phyloP scores from a whole-genome alignment of 108 stramenopile species.

The Conticribra guillardii region DNA sequence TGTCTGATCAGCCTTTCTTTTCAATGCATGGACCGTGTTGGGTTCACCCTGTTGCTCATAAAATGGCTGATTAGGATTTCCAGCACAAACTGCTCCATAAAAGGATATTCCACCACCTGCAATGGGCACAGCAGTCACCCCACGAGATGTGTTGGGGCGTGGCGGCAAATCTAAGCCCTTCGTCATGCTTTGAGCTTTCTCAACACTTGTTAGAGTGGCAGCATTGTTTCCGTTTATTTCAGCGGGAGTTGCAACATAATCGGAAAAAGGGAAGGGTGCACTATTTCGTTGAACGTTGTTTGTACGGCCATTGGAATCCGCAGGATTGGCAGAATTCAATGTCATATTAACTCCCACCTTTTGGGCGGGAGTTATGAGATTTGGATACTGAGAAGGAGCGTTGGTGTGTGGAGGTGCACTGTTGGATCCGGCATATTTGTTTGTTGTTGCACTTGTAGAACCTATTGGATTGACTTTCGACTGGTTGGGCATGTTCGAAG shows the following conservation, averaged over 20 bases:
- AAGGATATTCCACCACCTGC: too few relatives aligned
- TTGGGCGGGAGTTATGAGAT: not conserved
- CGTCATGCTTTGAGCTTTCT: too few relatives aligned
- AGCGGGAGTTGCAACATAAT: conserved; percentile 1
- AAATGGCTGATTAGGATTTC: conserved; percentile 1
- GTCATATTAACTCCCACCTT: not conserved
- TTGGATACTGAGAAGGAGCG: not conserved
- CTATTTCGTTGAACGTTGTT: not conserved
- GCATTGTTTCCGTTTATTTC: conserved; percentile 8
- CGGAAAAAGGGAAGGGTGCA: not conserved
- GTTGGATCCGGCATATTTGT: not conserved
- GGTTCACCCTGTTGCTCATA: not conserved
- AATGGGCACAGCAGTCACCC: not conserved
- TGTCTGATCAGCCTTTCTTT: conserved; percentile 33
- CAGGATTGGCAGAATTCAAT: not conserved
- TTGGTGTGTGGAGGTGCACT: not conserved
- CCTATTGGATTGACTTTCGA: not conserved
- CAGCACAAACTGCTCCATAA: too few relatives aligned
- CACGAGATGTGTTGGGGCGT: conserved; percentile 39
- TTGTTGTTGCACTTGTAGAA: conserved; percentile 3
- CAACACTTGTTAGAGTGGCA: conserved; percentile 7
- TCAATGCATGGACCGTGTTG: conserved; percentile 21
- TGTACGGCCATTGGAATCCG: not conserved
- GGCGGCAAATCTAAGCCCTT: conserved; percentile 32
- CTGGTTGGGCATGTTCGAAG: not conserved